Conservation (phyloP, 345 rosid genomes). For the Salix viminalis region DNA sequence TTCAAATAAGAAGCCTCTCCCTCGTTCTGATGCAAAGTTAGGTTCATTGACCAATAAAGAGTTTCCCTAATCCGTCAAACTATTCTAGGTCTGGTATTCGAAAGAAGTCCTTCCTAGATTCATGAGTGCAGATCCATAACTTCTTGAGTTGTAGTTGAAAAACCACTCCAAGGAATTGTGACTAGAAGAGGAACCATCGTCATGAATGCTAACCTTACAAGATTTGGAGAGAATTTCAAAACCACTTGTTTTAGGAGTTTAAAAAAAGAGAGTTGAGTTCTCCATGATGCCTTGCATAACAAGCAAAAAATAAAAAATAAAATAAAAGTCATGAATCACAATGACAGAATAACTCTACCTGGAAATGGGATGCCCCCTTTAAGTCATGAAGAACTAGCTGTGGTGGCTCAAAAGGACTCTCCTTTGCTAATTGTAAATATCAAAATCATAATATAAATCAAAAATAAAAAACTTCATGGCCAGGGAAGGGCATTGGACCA, state of each 20-base stretch:
- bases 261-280: not conserved
- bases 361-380: too few species aligned
- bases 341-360: too few species aligned
- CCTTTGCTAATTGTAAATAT: not conserved
- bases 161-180: too few species aligned
- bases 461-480: not conserved
- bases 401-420: not conserved
- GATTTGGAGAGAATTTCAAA: too few species aligned
- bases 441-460: not conserved
- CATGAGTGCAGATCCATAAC: too few species aligned
- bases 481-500: not conserved
- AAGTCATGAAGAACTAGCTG: not conserved
- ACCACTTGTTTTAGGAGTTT: not conserved
- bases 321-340: not conserved
- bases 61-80: not conserved
- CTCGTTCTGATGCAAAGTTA: not conserved
- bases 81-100: too few species aligned
- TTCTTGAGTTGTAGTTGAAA: too few species aligned
- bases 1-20: not conserved
- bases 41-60: not conserved
- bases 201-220: not conserved
- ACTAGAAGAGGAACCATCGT: too few species aligned
- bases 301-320: not conserved
- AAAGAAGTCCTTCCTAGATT: too few species aligned
- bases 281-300: not conserved